Conservation (phyloP, 306 rosid genomes). For the Trifolium repens region DNA sequence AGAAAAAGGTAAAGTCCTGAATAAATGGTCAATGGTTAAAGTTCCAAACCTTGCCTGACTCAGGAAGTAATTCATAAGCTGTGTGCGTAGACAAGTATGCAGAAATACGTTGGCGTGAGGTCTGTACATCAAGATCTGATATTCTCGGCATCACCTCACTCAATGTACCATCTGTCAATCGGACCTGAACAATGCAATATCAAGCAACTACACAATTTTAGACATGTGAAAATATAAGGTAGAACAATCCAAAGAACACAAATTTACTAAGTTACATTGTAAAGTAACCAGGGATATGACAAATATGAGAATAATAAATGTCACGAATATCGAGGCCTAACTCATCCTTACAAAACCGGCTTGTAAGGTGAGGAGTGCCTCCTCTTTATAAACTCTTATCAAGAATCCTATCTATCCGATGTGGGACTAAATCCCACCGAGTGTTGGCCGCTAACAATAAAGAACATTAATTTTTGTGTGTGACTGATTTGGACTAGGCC, state of each 20-base stretch:
- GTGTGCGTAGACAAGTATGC: constrained; percentile 74
- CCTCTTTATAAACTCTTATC: too few relatives aligned
- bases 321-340: too few relatives aligned
- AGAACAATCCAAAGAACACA: constrained; percentile 32
- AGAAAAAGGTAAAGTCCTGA: constrained; percentile 28
- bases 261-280: constrained; percentile 4
- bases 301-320: constrained; percentile 19
- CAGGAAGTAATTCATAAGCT: constrained; percentile 93
- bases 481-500: constrained; percentile 2
- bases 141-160: constrained; percentile 68
- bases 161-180: constrained; percentile 65
- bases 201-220: constrained; percentile 27
- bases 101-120: constrained; percentile 81
- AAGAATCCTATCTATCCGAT: too few relatives aligned
- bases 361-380: too few relatives aligned
- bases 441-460: too few relatives aligned
- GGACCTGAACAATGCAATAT: constrained; percentile 59
- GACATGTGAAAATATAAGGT: constrained; percentile 3
- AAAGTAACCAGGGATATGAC: constrained; percentile 17
- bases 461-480: background rate
- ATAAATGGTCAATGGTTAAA: constrained; percentile 38
- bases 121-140: constrained; percentile 81
- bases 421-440: too few relatives aligned
- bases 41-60: constrained; percentile 99
- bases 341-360: too few relatives aligned